A percentile compares a stretch with the other conserved stretches of the same genome.
phyloP scores from a whole-genome alignment of 1,284 basidiomycete genomes.

The Ceratobasidium sp. region DNA sequence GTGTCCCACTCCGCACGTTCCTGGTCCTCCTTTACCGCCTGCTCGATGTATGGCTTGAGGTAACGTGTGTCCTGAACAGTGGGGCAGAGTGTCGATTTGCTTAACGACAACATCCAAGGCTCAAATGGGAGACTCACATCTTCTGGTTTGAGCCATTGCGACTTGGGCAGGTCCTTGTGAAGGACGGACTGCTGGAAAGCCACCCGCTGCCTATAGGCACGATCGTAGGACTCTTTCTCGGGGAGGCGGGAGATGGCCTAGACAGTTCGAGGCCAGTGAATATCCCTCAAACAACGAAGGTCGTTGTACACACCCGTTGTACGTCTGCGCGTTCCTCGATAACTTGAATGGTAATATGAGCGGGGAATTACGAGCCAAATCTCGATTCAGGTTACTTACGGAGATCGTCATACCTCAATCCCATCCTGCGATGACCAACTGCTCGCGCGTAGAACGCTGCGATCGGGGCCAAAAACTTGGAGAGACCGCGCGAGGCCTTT shows the following conservation, averaged over 20 bases:
- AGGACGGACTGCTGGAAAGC: conserved; percentile 84
- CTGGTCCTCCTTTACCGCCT: conserved; percentile 78
- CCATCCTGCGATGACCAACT: conserved; percentile 88
- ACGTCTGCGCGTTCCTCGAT: conserved; percentile 88
- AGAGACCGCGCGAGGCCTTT: conserved; percentile 73
- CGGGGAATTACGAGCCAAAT: conserved; percentile 20
- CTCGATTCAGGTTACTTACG: conserved; percentile 61
- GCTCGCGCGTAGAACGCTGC: conserved; percentile 86
- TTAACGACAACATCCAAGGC: conserved; percentile 9
- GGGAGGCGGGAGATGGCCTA: conserved; percentile 89
- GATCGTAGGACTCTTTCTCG: conserved; percentile 86
- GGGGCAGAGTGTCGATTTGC: conserved; percentile 41
- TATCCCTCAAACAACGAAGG: conserved; percentile 22
- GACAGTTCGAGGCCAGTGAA: not conserved
- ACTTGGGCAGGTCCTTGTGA: conserved; percentile 86
- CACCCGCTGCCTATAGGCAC: conserved; percentile 88
- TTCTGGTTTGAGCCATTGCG: conserved; percentile 81
- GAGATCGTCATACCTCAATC: conserved; percentile 96
- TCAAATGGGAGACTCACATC: conserved; percentile 68
- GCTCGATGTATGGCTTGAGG: conserved; percentile 82
- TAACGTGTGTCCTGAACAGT: conserved; percentile 85
- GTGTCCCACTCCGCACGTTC: conserved; percentile 91
- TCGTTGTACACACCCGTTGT: conserved; percentile 72
- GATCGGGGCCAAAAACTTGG: conserved; percentile 77
- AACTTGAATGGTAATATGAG: conserved; percentile 60